Percentiles rank a stretch among this genome's conserved stretches.
Conservation (phyloP, 495 filamentous ascomycete species). For the Parathielavia appendiculata region DNA sequence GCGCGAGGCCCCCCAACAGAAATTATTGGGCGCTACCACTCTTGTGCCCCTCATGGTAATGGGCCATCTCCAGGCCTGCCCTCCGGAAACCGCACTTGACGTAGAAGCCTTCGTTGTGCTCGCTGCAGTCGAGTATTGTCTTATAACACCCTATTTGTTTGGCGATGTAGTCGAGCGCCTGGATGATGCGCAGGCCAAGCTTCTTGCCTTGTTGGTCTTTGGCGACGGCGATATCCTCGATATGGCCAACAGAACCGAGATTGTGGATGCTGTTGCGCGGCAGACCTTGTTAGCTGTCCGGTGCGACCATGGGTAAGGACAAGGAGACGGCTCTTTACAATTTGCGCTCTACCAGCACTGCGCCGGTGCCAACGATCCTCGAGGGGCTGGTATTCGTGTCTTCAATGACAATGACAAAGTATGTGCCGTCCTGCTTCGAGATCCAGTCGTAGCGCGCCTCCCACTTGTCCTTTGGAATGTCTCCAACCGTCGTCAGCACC, state of each 20-base stretch:
- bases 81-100: conserved; percentile 95
- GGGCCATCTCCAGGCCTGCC: conserved; percentile 94
- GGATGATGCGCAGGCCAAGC: conserved; percentile 84
- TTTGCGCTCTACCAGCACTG: conserved; percentile 79
- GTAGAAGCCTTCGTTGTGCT: conserved; percentile 93
- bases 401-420: conserved; percentile 79
- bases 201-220: conserved; percentile 96
- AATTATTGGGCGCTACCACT: conserved; percentile 40
- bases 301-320: neutral
- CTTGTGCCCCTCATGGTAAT: conserved; percentile 67
- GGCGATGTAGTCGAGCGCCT: conserved; percentile 86
- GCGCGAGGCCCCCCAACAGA: neutral
- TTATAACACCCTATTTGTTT: conserved; percentile 88
- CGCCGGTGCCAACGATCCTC: conserved; percentile 78
- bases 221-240: conserved; percentile 95
- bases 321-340: conserved; percentile 49
- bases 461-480: conserved; percentile 71
- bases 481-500: conserved; percentile 88
- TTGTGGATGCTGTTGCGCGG: conserved; percentile 56
- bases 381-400: conserved; percentile 50
- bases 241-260: conserved; percentile 80
- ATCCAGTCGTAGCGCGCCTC: conserved; percentile 81
- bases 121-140: conserved; percentile 58
- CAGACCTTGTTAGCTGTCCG: conserved; percentile 12
- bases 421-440: conserved; percentile 66